Evolutionary conservation across 2,329 filamentous ascomycete genomes (phyloP).

Genomic region (Fusarium verrucosum): DNA sequence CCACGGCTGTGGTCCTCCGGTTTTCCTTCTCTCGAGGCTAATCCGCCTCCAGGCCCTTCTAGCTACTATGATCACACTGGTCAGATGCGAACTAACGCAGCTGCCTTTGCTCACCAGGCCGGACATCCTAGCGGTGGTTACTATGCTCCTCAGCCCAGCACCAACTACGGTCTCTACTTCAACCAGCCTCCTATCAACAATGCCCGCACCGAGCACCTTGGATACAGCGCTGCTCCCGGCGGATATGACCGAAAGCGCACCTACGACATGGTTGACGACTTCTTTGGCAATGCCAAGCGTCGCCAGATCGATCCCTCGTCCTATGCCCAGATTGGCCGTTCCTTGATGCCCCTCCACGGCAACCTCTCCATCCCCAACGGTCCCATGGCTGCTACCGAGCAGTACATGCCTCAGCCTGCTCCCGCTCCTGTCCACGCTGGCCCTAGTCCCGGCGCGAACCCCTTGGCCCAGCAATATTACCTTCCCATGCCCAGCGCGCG

Average conservation of each 20-base stretch:
- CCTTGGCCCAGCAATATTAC: conserved; percentile 77
- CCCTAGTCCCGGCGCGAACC: conserved; percentile 66
- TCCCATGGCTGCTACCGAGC: conserved; percentile 56
- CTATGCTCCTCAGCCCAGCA: conserved; percentile 65
- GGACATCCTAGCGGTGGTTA: conserved; percentile 62
- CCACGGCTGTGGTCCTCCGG: conserved; percentile 15
- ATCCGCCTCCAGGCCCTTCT: conserved; percentile 59
- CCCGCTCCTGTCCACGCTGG: conserved; percentile 62
- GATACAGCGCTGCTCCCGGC: conserved; percentile 62
- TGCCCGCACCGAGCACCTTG: conserved; percentile 68
- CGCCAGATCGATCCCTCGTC: conserved; percentile 87
- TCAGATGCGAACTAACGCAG: conserved; percentile 67
- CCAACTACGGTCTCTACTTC: conserved; percentile 81
- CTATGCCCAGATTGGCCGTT: conserved; percentile 91
- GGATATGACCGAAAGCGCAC: conserved; percentile 82
- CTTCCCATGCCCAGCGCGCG: conserved; percentile 87
- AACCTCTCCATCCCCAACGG: conserved; percentile 70
- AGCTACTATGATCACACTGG: conserved; percentile 73
- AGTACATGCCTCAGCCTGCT: conserved; percentile 62
- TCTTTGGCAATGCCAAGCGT: conserved; percentile 92
- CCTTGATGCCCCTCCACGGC: conserved; percentile 82
- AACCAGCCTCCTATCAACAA: conserved; percentile 67
- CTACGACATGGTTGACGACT: conserved; percentile 91
- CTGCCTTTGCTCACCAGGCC: conserved; percentile 66
- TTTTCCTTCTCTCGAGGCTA: conserved; percentile 53